These are phyloP conservation scores for Lentinula detonsa DNA, from an alignment of 768 basidiomycete genomes.

Conservation along the genomic window DNA sequence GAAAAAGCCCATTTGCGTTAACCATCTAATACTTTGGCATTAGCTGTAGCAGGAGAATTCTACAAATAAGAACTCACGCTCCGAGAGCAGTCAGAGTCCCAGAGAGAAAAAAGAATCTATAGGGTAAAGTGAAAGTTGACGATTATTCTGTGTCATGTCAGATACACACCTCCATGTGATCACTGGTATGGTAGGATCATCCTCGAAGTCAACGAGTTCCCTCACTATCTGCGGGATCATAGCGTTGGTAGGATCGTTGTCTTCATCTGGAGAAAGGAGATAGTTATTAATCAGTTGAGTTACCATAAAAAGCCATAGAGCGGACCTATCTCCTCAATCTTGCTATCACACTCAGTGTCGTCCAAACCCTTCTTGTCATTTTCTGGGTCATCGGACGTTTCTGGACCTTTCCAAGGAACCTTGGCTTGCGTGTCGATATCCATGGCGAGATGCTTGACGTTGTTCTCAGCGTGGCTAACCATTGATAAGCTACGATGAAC, in stretches of 20 bases:
- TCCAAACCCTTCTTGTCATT: not conserved
- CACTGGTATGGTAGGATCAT: slow-evolving; percentile 16
- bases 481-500: not conserved
- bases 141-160: not conserved
- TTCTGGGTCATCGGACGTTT: not conserved
- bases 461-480: not conserved
- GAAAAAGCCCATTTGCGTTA: slow-evolving; percentile 20
- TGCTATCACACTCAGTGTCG: not conserved
- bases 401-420: not conserved
- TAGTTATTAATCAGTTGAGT: not conserved
- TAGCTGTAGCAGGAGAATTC: not conserved
- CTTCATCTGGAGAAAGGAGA: slow-evolving; percentile 10
- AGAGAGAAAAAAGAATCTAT: slow-evolving; percentile 17
- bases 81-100: slow-evolving; percentile 18
- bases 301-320: not conserved
- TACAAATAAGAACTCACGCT: slow-evolving; percentile 6
- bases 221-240: slow-evolving; percentile 17
- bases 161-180: slow-evolving; percentile 18
- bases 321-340: not conserved
- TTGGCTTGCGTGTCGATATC: not conserved
- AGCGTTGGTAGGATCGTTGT: slow-evolving; percentile 16
- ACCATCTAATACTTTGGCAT: slow-evolving; percentile 8
- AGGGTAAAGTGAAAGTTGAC: not conserved
- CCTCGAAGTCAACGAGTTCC: slow-evolving; percentile 18
- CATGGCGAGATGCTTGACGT: not conserved